phyloP scores from a whole-genome alignment of 2,329 filamentous ascomycete genomes.

The Pyricularia sp. region DNA sequence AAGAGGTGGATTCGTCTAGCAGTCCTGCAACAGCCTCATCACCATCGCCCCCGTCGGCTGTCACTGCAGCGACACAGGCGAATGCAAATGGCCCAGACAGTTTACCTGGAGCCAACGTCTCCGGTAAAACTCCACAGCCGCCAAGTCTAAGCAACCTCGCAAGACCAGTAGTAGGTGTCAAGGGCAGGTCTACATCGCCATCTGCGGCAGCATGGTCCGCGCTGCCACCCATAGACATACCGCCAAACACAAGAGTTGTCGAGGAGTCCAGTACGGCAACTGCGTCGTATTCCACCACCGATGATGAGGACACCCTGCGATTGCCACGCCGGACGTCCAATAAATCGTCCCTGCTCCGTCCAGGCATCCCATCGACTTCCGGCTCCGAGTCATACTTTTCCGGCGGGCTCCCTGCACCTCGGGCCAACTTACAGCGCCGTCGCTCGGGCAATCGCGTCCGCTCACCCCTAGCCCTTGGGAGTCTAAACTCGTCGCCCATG shows the following conservation, averaged over 20 bases:
- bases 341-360: background rate
- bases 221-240: constrained; percentile 7
- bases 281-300: constrained; percentile 60
- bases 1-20: background rate
- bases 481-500: constrained; percentile 30
- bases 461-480: constrained; percentile 48
- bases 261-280: constrained; percentile 41
- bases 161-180: constrained; percentile 13
- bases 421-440: constrained; percentile 31
- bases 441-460: constrained; percentile 40
- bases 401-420: constrained; percentile 18
- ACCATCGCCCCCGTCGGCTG: background rate
- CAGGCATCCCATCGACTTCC: constrained; percentile 33
- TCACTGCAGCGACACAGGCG: background rate
- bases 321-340: constrained; percentile 31
- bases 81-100: background rate
- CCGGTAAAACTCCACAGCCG: constrained; percentile 33
- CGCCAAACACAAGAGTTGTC: constrained; percentile 1
- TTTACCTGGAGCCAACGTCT: constrained; percentile 29
- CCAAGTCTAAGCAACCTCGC: constrained; percentile 36
- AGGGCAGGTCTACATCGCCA: background rate
- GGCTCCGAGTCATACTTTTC: constrained; percentile 55
- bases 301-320: constrained; percentile 71
- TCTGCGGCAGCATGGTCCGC: constrained; percentile 6
- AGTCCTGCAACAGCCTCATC: background rate